Evolutionary conservation across 2,329 filamentous ascomycete genomes (phyloP).

Genomic region (Aureobasidium sp.): DNA sequence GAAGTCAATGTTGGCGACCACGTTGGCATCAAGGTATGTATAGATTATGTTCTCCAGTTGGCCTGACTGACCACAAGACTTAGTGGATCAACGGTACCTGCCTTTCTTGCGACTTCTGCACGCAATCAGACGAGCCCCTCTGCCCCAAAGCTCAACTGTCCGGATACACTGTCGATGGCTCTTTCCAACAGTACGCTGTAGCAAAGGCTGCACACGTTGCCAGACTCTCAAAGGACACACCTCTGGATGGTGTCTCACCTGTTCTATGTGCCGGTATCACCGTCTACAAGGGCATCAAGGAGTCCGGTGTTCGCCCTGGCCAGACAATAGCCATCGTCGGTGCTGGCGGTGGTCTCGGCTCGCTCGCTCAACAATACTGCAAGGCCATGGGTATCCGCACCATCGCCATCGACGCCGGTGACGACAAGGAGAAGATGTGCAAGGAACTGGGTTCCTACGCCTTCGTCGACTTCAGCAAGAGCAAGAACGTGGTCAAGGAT

Average conservation of each 20-base stretch:
- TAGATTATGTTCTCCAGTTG: background rate
- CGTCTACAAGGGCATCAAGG: constrained; percentile 86
- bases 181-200: constrained; percentile 87
- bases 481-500: constrained; percentile 70
- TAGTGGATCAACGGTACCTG: constrained; percentile 84
- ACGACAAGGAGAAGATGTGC: constrained; percentile 68
- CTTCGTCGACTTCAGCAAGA: constrained; percentile 73
- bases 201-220: constrained; percentile 81
- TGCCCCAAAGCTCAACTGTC: constrained; percentile 68
- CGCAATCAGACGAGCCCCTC: constrained; percentile 70
- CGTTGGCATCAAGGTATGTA: constrained; percentile 59
- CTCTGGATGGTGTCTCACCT: constrained; percentile 68
- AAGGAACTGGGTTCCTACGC: constrained; percentile 57
- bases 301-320: constrained; percentile 64
- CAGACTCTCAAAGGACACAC: constrained; percentile 66
- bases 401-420: constrained; percentile 75
- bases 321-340: constrained; percentile 78
- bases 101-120: constrained; percentile 74
- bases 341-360: constrained; percentile 74
- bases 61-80: background rate
- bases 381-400: constrained; percentile 78
- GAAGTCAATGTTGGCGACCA: constrained; percentile 76
- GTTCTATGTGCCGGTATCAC: constrained; percentile 80
- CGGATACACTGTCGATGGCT: constrained; percentile 86
- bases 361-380: constrained; percentile 75